Evolutionary conservation across 805 yeast species (phyloP), one percentile per base, ranked within the genome.

Genomic region (Candida wancherniae): DNA sequence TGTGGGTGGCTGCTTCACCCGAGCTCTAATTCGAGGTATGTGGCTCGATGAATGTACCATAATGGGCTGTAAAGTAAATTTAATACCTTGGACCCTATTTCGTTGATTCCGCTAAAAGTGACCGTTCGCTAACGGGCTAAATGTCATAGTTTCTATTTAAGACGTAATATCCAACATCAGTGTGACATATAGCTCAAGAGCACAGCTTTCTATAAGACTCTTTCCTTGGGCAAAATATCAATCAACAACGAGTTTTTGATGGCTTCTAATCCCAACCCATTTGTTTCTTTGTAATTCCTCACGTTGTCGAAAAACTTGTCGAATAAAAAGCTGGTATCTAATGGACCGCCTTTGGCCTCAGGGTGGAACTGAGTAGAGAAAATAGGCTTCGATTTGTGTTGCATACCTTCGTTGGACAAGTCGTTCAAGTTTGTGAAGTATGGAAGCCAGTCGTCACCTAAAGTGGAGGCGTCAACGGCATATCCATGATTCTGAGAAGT

Each of bases 401-500:
- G 81, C 95, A 92, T 87, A 50, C 99, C 99, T 66, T 92, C 99
- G 61, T 92, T 92, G 33, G 95, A 84, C 57, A 86, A 80, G 60
- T 92, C 99, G 58, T 92, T 92, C 63, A 90, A 72, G 66, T 92
- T 92, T 47, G 88, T 74, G 57, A 92, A 92, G 59, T 80, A 90
- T 17, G 71, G 69, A 48, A 88, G 90, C 66, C 78, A 75, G 33
- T 80, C 85, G 9, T 71, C 50, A 34, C 81, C 79, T 49, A 92
- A 71, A 19, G 96, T 82, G 15, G 60, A 47, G 10, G 80, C 80
- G 54, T 88, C 96, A 28, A 94, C 97, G 6, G 97, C 98, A 55
- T 86, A 92, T 41, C 98, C 98, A 58, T 94, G 98, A 66, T 92
- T 92, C 69, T 92, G 99, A 16, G 97, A 90, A 9, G 99, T 92